These are phyloP conservation scores for Quercus wislizeni DNA, from an alignment of 306 rosid genomes.

Conservation along the genomic window DNA sequence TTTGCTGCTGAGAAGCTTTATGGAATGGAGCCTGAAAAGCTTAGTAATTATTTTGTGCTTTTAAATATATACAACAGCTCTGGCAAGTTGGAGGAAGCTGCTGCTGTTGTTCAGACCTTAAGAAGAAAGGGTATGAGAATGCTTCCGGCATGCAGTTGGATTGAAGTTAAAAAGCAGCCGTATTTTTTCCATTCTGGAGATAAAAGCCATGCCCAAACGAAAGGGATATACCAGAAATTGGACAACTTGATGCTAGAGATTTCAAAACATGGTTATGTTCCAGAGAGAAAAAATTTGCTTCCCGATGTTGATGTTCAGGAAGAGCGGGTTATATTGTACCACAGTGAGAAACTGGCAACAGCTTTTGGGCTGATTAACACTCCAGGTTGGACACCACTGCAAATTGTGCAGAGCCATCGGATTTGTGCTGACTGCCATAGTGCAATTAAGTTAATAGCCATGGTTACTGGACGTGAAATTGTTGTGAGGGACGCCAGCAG, in stretches of 20 bases:
- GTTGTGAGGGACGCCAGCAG: slow-evolving; percentile 78
- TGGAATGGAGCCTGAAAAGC: slow-evolving; percentile 81
- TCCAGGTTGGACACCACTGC: slow-evolving; percentile 55
- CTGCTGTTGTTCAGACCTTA: slow-evolving; percentile 68
- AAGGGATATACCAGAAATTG: slow-evolving; percentile 53
- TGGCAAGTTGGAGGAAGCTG: slow-evolving; percentile 75
- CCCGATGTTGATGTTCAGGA: slow-evolving; percentile 80
- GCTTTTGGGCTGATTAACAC: slow-evolving; percentile 77
- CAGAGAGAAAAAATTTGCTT: slow-evolving; percentile 45
- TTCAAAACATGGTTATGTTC: slow-evolving; percentile 49
- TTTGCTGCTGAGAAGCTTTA: slow-evolving; percentile 73
- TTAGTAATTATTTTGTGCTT: slow-evolving; percentile 68
- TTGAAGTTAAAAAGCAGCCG: slow-evolving; percentile 62
- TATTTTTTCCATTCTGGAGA: slow-evolving; percentile 61
- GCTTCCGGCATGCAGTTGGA: slow-evolving; percentile 71
- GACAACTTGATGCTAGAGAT: slow-evolving; percentile 63
- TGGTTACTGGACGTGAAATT: slow-evolving; percentile 68
- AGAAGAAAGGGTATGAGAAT: slow-evolving; percentile 76
- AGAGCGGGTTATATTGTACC: slow-evolving; percentile 48
- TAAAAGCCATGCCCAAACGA: slow-evolving; percentile 41
- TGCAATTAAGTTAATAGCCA: slow-evolving; percentile 68
- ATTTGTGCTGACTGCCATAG: slow-evolving; percentile 69
- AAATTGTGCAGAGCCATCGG: slow-evolving; percentile 74
- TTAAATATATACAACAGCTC: slow-evolving; percentile 59
- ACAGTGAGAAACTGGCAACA: slow-evolving; percentile 78